Evolutionary conservation across 177 flowering plant species (phyloP).

Genomic region (Vitis hybrid): DNA sequence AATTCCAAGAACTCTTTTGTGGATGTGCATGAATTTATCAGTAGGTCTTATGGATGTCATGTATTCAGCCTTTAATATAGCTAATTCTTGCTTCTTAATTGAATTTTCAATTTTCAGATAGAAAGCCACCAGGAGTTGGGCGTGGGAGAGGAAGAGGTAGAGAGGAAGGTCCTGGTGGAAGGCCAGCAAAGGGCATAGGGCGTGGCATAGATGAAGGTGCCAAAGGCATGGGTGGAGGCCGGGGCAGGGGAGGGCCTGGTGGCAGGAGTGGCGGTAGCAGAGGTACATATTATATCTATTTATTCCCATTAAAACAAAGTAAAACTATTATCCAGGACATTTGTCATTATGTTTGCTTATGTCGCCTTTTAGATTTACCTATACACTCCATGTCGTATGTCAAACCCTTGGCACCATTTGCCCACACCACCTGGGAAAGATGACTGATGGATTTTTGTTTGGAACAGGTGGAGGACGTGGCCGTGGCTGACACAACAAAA

Average conservation of each 20-base stretch:
- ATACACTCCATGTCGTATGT: too few species aligned
- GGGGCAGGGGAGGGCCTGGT: constrained; percentile 42
- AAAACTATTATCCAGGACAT: too few species aligned
- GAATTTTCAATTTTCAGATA: constrained; percentile 11
- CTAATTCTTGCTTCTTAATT: too few species aligned
- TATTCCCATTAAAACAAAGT: background rate
- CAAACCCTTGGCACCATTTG: too few species aligned
- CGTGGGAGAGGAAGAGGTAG: constrained; percentile 36
- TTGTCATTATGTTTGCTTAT: too few species aligned
- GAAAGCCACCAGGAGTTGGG: constrained; percentile 31
- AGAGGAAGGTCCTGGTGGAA: constrained; percentile 31
- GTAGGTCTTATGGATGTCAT: too few species aligned
- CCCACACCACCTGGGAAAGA: background rate
- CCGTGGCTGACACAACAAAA: constrained; percentile 3
- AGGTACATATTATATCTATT: constrained; percentile 22
- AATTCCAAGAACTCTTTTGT: too few species aligned
- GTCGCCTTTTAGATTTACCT: too few species aligned
- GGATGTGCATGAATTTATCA: too few species aligned
- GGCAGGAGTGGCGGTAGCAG: constrained; percentile 35
- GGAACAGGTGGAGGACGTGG: constrained; percentile 11
- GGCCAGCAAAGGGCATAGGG: constrained; percentile 38
- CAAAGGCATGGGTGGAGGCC: constrained; percentile 40
- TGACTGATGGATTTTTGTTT: background rate
- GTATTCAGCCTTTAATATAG: too few species aligned
- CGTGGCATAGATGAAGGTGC: constrained; percentile 41